phyloP scores from a whole-genome alignment of 2,329 filamentous ascomycete species.

The Coniosporium tulheliwenetii region DNA sequence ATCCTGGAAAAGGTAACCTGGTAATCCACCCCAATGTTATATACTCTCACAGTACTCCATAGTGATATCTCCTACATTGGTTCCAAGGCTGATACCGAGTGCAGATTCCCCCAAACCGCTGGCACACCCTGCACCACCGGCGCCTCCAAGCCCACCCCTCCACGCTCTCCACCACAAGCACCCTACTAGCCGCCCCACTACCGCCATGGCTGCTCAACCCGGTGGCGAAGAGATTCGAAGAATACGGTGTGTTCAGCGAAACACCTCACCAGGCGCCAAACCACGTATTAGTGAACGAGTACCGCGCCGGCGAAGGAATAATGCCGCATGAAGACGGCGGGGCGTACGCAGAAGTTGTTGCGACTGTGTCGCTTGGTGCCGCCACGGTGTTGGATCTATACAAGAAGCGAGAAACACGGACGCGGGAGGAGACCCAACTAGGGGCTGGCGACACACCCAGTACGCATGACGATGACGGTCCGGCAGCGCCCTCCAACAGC shows the following conservation, averaged over 20 bases:
- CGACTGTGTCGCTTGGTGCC: constrained; percentile 73
- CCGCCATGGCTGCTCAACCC: constrained; percentile 62
- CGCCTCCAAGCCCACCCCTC: constrained; percentile 86
- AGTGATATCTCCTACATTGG: not conserved
- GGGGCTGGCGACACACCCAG: not conserved
- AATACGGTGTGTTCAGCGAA: constrained; percentile 34
- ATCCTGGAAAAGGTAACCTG: constrained; percentile 53
- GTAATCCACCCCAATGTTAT: not conserved
- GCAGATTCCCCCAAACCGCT: constrained; percentile 40
- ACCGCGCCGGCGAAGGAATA: constrained; percentile 75
- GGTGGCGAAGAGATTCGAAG: constrained; percentile 42
- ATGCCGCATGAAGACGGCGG: constrained; percentile 92
- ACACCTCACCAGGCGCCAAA: constrained; percentile 70
- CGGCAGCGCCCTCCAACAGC: not conserved
- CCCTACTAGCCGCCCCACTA: constrained; percentile 57
- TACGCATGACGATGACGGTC: not conserved
- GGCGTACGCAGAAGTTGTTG: constrained; percentile 77
- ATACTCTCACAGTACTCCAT: no score
- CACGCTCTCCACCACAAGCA: constrained; percentile 57
- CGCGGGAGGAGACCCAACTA: constrained; percentile 14
- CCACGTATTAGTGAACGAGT: constrained; percentile 90
- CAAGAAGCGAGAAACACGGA: constrained; percentile 14
- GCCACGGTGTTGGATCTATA: constrained; percentile 67
- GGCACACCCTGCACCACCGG: constrained; percentile 78
- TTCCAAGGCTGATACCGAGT: no score